Conservation (phyloP, 2,329 filamentous ascomycete species). For the Dothideomycetes sp. region DNA sequence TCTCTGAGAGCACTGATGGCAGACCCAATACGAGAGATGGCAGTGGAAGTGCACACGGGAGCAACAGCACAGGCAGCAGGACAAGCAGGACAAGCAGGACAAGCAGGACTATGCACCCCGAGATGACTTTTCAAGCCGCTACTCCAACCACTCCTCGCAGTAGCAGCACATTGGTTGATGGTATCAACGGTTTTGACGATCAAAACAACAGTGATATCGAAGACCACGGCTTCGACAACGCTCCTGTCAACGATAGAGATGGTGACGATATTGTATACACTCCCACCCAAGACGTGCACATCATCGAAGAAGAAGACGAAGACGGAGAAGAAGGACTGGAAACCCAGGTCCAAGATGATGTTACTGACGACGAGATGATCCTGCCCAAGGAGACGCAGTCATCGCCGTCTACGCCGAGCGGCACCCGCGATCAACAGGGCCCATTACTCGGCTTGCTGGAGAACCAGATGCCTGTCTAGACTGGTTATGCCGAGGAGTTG, state of each 20-base stretch:
- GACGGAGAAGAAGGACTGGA: conserved; percentile 10
- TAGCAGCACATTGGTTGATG: no score
- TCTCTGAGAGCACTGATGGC: background rate
- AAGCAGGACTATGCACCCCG: background rate
- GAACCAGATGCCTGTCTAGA: background rate
- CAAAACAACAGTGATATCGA: no score
- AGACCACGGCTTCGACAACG: no score
- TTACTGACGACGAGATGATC: background rate
- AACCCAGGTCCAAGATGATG: conserved; percentile 1
- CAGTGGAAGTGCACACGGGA: no score
- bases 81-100: no score
- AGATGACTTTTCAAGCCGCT: background rate
- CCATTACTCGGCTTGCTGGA: background rate
- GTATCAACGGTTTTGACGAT: no score
- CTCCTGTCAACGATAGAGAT: no score
- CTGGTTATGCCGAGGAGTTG: background rate
- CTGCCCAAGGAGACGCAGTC: conserved; percentile 26
- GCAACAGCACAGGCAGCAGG: no score
- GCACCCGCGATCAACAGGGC: conserved; percentile 21
- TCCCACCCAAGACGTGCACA: no score
- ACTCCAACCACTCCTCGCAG: background rate
- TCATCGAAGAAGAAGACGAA: conserved; percentile 9
- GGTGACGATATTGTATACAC: no score
- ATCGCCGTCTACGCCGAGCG: conserved; percentile 31
- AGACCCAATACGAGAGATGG: no score